Conservation (phyloP, 768 basidiomycete species). For the Russula sp. region DNA sequence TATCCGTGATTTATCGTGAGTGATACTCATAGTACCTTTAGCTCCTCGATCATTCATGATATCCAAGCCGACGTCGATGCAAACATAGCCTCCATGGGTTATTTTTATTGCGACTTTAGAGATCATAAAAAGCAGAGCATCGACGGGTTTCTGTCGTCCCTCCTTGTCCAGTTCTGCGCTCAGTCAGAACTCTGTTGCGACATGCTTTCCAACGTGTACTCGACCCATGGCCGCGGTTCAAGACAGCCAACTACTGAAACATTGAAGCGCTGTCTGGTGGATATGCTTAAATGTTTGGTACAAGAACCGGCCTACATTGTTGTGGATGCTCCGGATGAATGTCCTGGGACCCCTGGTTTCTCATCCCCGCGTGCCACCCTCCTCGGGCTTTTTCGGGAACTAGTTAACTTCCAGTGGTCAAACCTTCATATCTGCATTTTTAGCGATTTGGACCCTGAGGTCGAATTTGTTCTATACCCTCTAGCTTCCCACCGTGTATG, state of each 20-base stretch:
- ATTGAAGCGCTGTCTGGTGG: constrained; percentile 8
- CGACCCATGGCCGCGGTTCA: constrained; percentile 3
- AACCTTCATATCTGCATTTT: constrained; percentile 17
- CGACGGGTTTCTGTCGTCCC: constrained; percentile 14
- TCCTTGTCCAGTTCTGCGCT: constrained; percentile 7
- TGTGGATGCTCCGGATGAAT: constrained; percentile 19
- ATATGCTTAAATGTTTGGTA: constrained; percentile 9
- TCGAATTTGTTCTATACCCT: constrained; percentile 8
- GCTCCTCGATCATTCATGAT: constrained; percentile 18
- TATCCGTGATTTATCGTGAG: neutral
- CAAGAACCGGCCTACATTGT: constrained; percentile 16
- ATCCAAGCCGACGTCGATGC: constrained; percentile 15
- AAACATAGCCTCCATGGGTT: constrained; percentile 10
- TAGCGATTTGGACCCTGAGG: constrained; percentile 6
- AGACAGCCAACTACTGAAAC: neutral
- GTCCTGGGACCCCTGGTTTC: constrained; percentile 12
- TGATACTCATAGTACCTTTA: neutral
- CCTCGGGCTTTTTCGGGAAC: constrained; percentile 8
- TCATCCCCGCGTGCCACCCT: constrained; percentile 7
- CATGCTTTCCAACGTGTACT: constrained; percentile 2
- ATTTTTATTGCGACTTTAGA: constrained; percentile 19
- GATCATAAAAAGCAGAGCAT: constrained; percentile 11
- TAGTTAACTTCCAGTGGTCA: neutral
- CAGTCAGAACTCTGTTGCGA: constrained; percentile 15
- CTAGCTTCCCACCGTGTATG: constrained; percentile 17